Percentiles rank a stretch among this genome's conserved stretches.
phyloP scores from a whole-genome alignment of 2,329 filamentous ascomycete species.

The Alternaria dauci region DNA sequence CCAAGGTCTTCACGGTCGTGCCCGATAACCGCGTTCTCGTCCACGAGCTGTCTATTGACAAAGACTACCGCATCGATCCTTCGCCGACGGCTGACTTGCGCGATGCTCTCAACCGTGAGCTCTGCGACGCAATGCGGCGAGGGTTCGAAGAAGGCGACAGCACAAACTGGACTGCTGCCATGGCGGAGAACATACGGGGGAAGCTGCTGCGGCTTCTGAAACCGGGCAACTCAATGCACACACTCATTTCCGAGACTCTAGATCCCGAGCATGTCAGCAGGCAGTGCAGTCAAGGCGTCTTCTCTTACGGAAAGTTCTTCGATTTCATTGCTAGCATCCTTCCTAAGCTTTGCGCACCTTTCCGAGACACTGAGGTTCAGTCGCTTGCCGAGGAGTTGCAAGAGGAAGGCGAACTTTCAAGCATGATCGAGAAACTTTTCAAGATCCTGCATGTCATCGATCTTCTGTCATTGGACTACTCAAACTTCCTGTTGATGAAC shows the following conservation, averaged over 20 bases:
- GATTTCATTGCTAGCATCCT: conserved; percentile 76
- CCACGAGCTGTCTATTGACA: conserved; percentile 82
- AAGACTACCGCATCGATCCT: conserved; percentile 74
- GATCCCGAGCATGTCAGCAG: conserved; percentile 75
- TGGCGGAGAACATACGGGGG: conserved; percentile 74
- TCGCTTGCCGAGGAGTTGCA: conserved; percentile 68
- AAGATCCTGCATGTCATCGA: conserved; percentile 79
- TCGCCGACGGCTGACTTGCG: conserved; percentile 64
- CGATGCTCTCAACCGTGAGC: conserved; percentile 66
- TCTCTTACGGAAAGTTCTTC: conserved; percentile 85
- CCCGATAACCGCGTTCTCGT: conserved; percentile 78
- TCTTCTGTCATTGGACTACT: conserved; percentile 79
- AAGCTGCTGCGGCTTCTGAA: conserved; percentile 77
- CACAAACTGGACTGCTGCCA: conserved; percentile 73
- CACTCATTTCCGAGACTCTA: conserved; percentile 76
- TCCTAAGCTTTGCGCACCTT: conserved; percentile 81
- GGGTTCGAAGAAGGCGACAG: conserved; percentile 71
- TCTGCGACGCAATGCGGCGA: conserved; percentile 68
- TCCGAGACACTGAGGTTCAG: conserved; percentile 79
- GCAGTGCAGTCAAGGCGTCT: conserved; percentile 74
- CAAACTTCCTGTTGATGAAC: conserved; percentile 79
- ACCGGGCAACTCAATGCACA: conserved; percentile 75
- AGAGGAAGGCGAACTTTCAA: conserved; percentile 59
- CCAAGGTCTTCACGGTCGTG: conserved; percentile 66
- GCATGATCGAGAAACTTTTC: conserved; percentile 78